Evolutionary conservation across 164 flowering plant genomes (phyloP).

Genomic region (Nymphaea thermarum): DNA sequence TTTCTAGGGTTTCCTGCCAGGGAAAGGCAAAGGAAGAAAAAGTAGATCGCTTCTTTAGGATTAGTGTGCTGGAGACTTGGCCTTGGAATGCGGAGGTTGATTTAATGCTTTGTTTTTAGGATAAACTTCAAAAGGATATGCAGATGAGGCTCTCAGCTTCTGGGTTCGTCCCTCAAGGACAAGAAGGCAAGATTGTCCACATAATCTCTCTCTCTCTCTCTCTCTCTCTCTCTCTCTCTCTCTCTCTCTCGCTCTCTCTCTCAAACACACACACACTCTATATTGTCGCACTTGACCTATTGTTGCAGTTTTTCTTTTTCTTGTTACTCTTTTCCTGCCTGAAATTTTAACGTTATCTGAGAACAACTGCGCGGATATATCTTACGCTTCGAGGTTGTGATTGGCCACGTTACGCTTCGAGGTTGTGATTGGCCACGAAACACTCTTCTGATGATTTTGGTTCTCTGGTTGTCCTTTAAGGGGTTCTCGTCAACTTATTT

Average conservation of each 20-base stretch:
- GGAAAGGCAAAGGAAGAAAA: constrained; percentile 1
- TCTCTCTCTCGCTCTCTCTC: background rate
- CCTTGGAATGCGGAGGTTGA: constrained; percentile 2
- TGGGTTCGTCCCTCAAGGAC: constrained; percentile 53
- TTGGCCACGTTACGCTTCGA: too few relatives aligned
- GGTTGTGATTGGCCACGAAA: background rate
- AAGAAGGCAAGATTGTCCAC: constrained; percentile 42
- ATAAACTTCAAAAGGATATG: constrained; percentile 3
- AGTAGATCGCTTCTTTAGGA: background rate
- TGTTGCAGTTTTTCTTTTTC: background rate
- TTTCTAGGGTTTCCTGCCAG: constrained; percentile 11
- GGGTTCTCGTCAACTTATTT: too few relatives aligned
- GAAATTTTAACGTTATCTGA: background rate
- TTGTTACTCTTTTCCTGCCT: background rate
- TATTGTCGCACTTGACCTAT: background rate
- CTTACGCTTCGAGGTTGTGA: background rate
- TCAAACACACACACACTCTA: too few relatives aligned
- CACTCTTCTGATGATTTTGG: too few relatives aligned
- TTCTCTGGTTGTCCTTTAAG: too few relatives aligned
- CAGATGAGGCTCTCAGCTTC: constrained; percentile 60
- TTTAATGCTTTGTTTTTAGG: background rate
- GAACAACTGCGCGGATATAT: too few relatives aligned
- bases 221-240: background rate
- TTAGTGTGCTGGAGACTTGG: constrained; percentile 7
- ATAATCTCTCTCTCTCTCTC: background rate